phyloP scores from a whole-genome alignment of 352 stramenopile genomes.

The Elongisporangium anandrum region DNA sequence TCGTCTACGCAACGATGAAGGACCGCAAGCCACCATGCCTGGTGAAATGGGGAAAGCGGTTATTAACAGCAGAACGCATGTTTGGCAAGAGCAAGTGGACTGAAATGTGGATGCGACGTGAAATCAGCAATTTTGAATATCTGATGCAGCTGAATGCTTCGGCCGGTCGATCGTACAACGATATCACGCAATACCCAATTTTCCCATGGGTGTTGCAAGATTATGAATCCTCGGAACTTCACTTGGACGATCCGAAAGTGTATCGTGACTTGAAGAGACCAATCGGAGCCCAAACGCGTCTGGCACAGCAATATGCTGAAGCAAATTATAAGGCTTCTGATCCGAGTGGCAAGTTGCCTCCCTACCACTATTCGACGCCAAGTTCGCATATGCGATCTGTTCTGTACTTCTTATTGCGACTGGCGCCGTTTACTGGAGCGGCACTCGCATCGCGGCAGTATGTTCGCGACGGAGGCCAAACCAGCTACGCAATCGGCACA shows the following conservation, averaged over 20 bases:
- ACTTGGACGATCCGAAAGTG: conserved; percentile 90
- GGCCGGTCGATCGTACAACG: conserved; percentile 95
- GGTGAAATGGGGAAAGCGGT: conserved; percentile 68
- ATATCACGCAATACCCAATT: conserved; percentile 97
- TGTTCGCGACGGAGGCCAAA: conserved; percentile 10
- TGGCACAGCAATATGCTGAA: conserved; percentile 34
- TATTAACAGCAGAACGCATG: conserved; percentile 66
- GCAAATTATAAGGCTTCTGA: conserved; percentile 42
- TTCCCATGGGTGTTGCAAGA: conserved; percentile 98
- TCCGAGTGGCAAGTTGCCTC: conserved; percentile 44
- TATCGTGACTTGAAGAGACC: conserved; percentile 97
- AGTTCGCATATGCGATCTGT: conserved; percentile 73
- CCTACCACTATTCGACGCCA: conserved; percentile 70
- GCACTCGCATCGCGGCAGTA: conserved; percentile 10
- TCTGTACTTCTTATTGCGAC: conserved; percentile 67
- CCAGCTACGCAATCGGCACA: conserved; percentile 3
- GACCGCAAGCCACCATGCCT: conserved; percentile 82
- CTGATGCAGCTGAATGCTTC: conserved; percentile 95
- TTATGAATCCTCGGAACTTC: conserved; percentile 92
- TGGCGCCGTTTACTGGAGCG: conserved; percentile 64
- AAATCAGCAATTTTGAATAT: conserved; percentile 95
- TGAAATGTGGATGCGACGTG: conserved; percentile 80
- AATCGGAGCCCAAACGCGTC: conserved; percentile 89
- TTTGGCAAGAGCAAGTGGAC: conserved; percentile 84
- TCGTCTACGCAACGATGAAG: conserved; percentile 72